Percentiles rank a stretch among this genome's conserved stretches.
phyloP scores from a whole-genome alignment of 345 rosid genomes.

The Citrus mangshanensis region DNA sequence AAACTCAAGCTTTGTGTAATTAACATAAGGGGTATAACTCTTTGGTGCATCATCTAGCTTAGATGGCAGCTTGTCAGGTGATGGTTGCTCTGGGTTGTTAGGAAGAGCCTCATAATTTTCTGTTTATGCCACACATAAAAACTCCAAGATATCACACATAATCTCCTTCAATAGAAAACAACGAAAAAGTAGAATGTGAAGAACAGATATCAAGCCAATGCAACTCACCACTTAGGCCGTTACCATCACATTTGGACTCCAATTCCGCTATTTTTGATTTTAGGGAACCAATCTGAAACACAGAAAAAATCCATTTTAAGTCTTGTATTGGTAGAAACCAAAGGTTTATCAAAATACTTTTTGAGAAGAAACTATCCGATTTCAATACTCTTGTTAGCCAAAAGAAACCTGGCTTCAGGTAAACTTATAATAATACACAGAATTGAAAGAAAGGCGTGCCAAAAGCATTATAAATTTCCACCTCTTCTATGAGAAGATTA shows the following conservation, averaged over 20 bases:
- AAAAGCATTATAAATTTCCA: constrained; percentile 17
- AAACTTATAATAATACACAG: background rate
- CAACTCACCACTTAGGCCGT: constrained; percentile 20
- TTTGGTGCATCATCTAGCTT: constrained; percentile 32
- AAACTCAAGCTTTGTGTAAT: constrained; percentile 89
- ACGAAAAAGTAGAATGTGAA: constrained; percentile 5
- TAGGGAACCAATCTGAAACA: constrained; percentile 57
- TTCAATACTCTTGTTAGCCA: background rate
- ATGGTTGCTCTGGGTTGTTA: constrained; percentile 22
- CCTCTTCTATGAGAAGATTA: constrained; percentile 64
- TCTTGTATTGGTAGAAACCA: background rate
- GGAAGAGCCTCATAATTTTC: constrained; percentile 35
- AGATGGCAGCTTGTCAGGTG: constrained; percentile 27
- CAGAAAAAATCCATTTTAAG: background rate
- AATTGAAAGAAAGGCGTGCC: background rate
- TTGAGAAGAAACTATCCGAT: background rate
- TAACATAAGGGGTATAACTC: constrained; percentile 76
- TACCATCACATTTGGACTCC: constrained; percentile 39
- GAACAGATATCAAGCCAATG: constrained; percentile 24
- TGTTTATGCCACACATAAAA: constrained; percentile 27
- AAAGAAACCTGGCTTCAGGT: background rate
- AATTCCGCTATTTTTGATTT: constrained; percentile 67
- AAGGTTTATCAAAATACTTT: background rate
- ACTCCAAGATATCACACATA: background rate
- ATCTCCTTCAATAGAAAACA: background rate